Conservation (phyloP, 441 rosid genomes). For the Pelargonium cotyledonis region DNA sequence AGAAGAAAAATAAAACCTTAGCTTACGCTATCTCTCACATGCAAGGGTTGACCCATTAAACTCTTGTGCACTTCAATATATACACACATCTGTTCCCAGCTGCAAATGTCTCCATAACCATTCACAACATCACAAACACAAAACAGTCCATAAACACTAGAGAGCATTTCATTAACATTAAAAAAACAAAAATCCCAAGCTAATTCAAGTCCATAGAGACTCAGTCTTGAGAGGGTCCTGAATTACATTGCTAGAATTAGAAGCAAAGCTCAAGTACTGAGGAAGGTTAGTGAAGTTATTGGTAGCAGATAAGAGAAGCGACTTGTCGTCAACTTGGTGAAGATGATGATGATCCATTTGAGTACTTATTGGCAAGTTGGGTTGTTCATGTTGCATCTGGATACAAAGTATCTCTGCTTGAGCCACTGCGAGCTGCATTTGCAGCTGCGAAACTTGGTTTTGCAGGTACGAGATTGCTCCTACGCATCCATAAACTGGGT, state of each 20-base stretch:
- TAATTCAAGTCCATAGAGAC: constrained; percentile 56
- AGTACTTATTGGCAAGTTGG: constrained; percentile 28
- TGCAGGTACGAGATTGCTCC: constrained; percentile 86
- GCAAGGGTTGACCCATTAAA: background rate
- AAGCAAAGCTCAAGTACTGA: constrained; percentile 40
- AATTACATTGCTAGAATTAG: constrained; percentile 45
- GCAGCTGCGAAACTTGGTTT: constrained; percentile 78
- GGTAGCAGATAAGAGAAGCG: constrained; percentile 32
- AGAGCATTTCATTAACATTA: constrained; percentile 5
- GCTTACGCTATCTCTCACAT: background rate
- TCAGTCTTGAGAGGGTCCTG: constrained; percentile 72
- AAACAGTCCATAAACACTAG: background rate
- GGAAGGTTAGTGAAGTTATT: constrained; percentile 24
- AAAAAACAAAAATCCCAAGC: background rate
- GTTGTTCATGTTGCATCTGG: constrained; percentile 61
- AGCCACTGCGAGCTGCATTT: constrained; percentile 89
- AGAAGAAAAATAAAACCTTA: background rate
- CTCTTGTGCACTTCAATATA: too few species aligned
- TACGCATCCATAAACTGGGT: constrained; percentile 89
- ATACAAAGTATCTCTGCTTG: constrained; percentile 83
- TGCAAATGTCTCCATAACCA: too few species aligned
- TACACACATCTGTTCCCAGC: too few species aligned
- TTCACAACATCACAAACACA: too few species aligned
- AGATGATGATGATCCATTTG: constrained; percentile 15
- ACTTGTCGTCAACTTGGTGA: constrained; percentile 31